Base-by-base conservation (phyloP, 495 filamentous ascomycete species). In the Aspergillus homomorphus region DNA sequence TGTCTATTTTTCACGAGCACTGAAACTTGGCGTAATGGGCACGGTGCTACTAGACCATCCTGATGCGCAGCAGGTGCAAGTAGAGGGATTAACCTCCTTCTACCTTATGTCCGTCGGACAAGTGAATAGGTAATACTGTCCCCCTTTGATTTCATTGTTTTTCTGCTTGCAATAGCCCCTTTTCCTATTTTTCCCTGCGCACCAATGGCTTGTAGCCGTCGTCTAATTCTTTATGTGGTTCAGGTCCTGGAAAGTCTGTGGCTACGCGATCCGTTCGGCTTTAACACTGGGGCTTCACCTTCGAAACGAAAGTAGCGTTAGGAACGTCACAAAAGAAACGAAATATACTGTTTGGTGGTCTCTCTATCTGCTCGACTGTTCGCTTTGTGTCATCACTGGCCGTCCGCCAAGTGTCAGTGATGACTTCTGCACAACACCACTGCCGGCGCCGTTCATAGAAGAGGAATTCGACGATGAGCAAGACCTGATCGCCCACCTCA, bases 171-270 rank as follows among this genome's bases (percentile, higher is more conserved):
- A 15, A 15, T 43, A 22, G n/a, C 45, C 16, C 24, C 16, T 45
- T 2, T 24, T 20, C 28, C 15, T 19, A 12, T 42, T 57, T 9
- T 54, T 30, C 12, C 33, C 5, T 38, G 10, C 5, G 12, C 7
- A 7, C 12, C 4, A 14, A 10, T 14, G 12, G 33, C 33, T 5
- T 38, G 10, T 12, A 38, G 12, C 15, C 18, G 44, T 23, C 22
- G 14, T 14, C 46, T 43, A 24, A 18, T 51, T 8, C 43, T 42
- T 12, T 26, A 15, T 33, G 15, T 57, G 26, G 18, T 42, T 44
- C 58, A 86, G 86, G 62, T 80, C 86, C 30, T 89, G 84, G 84
- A 76, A 79, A 60, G 73, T 82, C 24, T 78, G 75, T 64, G 86
- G 85, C 22, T 71, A 85, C 33, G 80, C 83, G 10, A 73, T 88